A percentile compares a stretch with the other conserved stretches of the same genome.
Conservation (phyloP, 2,329 filamentous ascomycete genomes). For the Alternaria burnsii region DNA sequence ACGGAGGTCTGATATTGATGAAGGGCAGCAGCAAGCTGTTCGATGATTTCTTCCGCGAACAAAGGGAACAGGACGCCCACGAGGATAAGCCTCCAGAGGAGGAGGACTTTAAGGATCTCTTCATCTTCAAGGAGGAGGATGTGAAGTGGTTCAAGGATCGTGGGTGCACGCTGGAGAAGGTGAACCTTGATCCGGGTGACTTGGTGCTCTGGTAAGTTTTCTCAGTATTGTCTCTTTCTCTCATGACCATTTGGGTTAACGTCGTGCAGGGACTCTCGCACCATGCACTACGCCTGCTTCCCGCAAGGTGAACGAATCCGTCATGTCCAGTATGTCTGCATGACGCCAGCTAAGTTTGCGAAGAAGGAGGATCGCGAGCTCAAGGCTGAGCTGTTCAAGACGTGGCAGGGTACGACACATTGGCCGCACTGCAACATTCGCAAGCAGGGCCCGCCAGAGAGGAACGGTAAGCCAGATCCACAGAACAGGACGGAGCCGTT, state of each 20-base stretch:
- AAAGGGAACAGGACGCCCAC: conserved; percentile 19
- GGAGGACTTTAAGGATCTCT: conserved; percentile 51
- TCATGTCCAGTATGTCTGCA: conserved; percentile 22
- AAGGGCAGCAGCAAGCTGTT: conserved; percentile 54
- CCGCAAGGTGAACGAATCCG: too few relatives aligned
- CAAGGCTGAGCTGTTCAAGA: conserved; percentile 28
- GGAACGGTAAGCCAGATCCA: not conserved
- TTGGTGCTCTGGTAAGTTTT: not conserved
- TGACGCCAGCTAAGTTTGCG: conserved; percentile 26
- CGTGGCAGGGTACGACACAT: conserved; percentile 31
- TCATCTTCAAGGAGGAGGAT: conserved; percentile 55
- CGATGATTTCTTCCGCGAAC: conserved; percentile 55
- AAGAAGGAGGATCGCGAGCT: conserved; percentile 26
- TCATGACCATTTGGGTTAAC: too few relatives aligned
- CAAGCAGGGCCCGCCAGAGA: conserved; percentile 17
- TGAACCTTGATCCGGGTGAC: conserved; percentile 54
- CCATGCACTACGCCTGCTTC: too few relatives aligned
- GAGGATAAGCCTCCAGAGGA: conserved; percentile 26
- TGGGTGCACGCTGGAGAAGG: conserved; percentile 53
- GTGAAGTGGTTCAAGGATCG: conserved; percentile 55
- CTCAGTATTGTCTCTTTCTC: too few relatives aligned
- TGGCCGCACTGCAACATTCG: conserved; percentile 37
- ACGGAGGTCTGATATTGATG: conserved; percentile 59
- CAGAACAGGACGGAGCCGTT: conserved; percentile 27
- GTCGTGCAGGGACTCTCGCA: too few relatives aligned